phyloP scores from a whole-genome alignment of 2,329 filamentous ascomycete species.

The Escovopsis sp. region DNA sequence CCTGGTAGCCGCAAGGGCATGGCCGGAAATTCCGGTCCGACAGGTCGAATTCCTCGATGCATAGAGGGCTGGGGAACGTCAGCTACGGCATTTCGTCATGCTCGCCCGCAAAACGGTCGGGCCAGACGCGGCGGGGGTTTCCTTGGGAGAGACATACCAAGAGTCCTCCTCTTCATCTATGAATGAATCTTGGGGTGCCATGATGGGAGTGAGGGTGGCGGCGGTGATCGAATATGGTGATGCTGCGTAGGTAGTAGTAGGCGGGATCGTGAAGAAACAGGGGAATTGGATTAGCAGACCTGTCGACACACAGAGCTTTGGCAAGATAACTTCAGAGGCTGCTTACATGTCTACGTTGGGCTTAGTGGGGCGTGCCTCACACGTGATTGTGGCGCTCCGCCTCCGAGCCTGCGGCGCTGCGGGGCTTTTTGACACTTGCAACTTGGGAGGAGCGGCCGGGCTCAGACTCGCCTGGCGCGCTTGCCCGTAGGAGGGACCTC shows the following conservation, averaged over 20 bases:
- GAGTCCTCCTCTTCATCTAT: constrained; percentile 58
- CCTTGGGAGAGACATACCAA: constrained; percentile 35
- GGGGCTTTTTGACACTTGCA: too few species aligned
- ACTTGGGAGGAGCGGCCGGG: too few species aligned
- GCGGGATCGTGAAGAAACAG: constrained; percentile 11
- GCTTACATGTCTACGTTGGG: neutral
- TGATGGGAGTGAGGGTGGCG: constrained; percentile 16
- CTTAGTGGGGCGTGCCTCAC: constrained; percentile 2
- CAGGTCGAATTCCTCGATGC: constrained; percentile 96
- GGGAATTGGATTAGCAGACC: constrained; percentile 8
- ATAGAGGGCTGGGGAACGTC: constrained; percentile 59
- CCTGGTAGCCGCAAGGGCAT: constrained; percentile 96
- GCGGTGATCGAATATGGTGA: constrained; percentile 2
- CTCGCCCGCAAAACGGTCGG: constrained; percentile 7
- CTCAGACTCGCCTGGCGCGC: too few species aligned
- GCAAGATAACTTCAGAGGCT: constrained; percentile 6
- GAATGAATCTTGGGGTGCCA: constrained; percentile 56
- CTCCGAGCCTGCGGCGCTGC: too few species aligned
- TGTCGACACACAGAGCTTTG: constrained; percentile 7
- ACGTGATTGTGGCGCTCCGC: constrained; percentile 5
- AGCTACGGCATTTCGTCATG: constrained; percentile 6
- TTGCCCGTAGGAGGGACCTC: too few species aligned
- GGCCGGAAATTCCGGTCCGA: constrained; percentile 94
- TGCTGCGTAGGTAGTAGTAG: constrained; percentile 3
- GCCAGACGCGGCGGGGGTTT: constrained; percentile 8